Base-by-base conservation (phyloP, 2,329 filamentous ascomycete species). In the Neofusicoccum sp. region DNA sequence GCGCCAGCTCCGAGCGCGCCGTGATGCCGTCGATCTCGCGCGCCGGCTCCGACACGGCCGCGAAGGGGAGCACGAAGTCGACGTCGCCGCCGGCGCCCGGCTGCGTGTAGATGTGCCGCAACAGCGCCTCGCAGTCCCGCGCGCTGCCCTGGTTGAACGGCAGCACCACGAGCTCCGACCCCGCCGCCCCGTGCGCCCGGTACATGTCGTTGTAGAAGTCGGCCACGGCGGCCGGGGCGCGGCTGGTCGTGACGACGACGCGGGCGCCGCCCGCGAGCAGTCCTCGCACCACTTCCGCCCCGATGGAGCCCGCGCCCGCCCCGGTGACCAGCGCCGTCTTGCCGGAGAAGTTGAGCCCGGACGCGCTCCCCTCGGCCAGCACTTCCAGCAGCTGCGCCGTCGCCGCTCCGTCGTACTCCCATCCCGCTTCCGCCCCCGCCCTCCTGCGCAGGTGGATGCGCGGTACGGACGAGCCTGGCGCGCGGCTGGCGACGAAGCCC, bases 51-150 rank as follows among this genome's bases (percentile, higher is more conserved):
- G 73, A 75, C 58, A 80, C 69, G 1, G 79, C 79, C 0, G 79
- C 79, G 59, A 81, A 80, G 3, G 79, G 79, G 4, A 81, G 66
- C 4, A 81, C 65, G 4, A 80, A 61, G 64, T 79, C 76, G 60
- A 69, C 69, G 5, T 69, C 73, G 0, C 73, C 66, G 9, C 70
- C 71, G 12, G 49, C n/a, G n/a, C n/a, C n/a, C n/a, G n/a, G 43
- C 8, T 59, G 47, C 34, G 72, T 70, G 59, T 79, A 79, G 44
- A 81, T 74, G 61, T 79, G 74, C 6, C 72, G 63, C 7, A 80
- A 64, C 5, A 81, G 63, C 7, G 66, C 66, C 52, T 78, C 68
- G 22, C 71, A 69, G 62, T 81, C 79, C 61, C 75, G 73, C 9
- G 69, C 69, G 64, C 79, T 81, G 47, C 67, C 78, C 61, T 74